Evolutionary conservation across 2,329 filamentous ascomycete genomes (phyloP), one percentile per base, ranked within the genome.

Genomic region (Penicillium rolfsii): DNA sequence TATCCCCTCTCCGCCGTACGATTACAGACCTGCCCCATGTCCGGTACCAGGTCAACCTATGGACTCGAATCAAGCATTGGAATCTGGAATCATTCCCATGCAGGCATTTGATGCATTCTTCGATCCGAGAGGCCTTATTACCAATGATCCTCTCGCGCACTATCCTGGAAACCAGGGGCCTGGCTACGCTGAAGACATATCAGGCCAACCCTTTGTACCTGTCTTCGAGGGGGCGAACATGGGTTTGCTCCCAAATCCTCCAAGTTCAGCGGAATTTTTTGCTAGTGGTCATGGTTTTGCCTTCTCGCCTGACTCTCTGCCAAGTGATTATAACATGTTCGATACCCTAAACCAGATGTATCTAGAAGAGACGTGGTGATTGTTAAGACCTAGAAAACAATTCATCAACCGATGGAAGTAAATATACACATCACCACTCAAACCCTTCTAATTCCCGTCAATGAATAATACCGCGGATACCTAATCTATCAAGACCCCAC

Each of bases 281-380:
- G 62, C 60, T 5, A 61, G 66, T 46, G 67, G 64, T 43, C 55
- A 66, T 19, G 67, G 67, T 9, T 64, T 65, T 62, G 67, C 65
- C 7, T 69, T 69, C 46, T 62, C 62, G 8, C 59, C 64, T 3
- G 64, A 67, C 41, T 64, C 52, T 49, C 52, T 67, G 8, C 67
- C 67, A 3, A 68, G 65, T 33, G 67, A 69, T 49, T 69, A 69
- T 33, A 69, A 66, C 49, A 69, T 69, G 62, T 69, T 67, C 48
- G 64, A 67, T 55, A 67, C 65, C 2, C 59, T 69, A 41, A 67
- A 65, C 35, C 65, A 69, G 26, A 65, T 67, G 62, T 67, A 69
- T 55, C 50, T 67, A 57, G 65, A 69, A 54, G 64, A 68, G 49
- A 64, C 35, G 14, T 68, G 64, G 64, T 69, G 55, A 63, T 46